Conservation (phyloP, 2,329 filamentous ascomycete genomes). For the Lojkania enalia region DNA sequence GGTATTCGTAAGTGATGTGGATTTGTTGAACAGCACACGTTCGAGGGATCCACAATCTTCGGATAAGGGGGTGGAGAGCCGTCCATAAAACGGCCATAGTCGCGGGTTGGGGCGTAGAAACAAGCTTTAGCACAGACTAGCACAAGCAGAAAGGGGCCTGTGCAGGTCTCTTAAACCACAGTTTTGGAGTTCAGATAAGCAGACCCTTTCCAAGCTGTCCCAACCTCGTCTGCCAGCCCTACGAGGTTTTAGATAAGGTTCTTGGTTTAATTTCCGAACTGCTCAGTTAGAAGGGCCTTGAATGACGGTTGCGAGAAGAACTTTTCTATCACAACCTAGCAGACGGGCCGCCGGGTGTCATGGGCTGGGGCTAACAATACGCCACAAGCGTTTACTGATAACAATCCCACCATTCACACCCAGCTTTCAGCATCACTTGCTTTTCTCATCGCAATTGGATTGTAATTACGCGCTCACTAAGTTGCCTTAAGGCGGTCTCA, state of each 20-base stretch:
- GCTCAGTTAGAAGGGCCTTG: no score
- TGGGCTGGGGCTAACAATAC: neutral
- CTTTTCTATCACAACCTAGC: no score
- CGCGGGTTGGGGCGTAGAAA: constrained; percentile 16
- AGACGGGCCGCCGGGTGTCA: no score
- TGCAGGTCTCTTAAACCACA: constrained; percentile 11
- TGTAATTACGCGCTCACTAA: neutral
- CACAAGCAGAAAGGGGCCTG: constrained; percentile 14
- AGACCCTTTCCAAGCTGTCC: no score
- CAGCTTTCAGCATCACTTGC: neutral
- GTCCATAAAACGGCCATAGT: neutral
- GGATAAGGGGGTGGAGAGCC: constrained; percentile 12
- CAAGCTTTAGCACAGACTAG: constrained; percentile 17
- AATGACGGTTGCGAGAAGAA: no score
- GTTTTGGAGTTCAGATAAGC: no score
- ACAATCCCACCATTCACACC: neutral
- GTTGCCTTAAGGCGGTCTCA: neutral
- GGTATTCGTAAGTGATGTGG: neutral
- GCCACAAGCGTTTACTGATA: neutral
- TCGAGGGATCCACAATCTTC: neutral
- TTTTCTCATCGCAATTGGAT: neutral
- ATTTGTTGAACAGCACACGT: neutral
- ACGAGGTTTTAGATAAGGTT: no score
- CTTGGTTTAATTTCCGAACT: no score
- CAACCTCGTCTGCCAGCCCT: no score